Conservation (phyloP, 805 yeast species). For the Naumovozyma baii region DNA sequence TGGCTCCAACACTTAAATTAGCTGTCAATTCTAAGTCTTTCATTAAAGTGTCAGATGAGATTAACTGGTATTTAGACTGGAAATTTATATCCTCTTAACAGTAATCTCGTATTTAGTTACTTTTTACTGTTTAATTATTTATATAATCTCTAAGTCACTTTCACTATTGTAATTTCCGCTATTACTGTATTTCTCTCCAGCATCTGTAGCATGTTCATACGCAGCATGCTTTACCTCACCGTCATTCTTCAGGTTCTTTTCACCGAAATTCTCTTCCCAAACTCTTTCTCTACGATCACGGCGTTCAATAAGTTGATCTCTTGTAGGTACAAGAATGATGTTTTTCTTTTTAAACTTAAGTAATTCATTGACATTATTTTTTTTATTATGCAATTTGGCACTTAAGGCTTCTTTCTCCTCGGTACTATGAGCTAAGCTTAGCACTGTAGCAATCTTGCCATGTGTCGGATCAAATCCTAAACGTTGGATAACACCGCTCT, state of each 20-base stretch:
- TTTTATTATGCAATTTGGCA: constrained; percentile 10
- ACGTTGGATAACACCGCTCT: constrained; percentile 31
- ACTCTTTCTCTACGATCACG: constrained; percentile 22
- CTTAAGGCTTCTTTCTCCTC: constrained; percentile 6
- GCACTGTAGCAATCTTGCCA: constrained; percentile 16
- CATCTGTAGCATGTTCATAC: too few relatives aligned
- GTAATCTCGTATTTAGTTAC: neutral
- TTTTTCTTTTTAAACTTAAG: constrained; percentile 28
- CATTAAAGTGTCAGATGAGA: constrained; percentile 1
- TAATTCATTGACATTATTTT: constrained; percentile 22
- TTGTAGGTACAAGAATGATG: constrained; percentile 29
- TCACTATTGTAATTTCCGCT: constrained; percentile 12
- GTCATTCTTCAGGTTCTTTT: neutral
- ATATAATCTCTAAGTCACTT: constrained; percentile 29
- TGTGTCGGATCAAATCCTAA: constrained; percentile 48
- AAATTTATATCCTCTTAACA: constrained; percentile 2
- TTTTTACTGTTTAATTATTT: neutral
- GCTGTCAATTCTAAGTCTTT: constrained; percentile 6
- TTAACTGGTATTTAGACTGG: constrained; percentile 10
- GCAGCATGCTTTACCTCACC: too few relatives aligned
- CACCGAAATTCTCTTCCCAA: constrained; percentile 23
- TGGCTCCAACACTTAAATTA: neutral
- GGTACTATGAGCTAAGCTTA: constrained; percentile 5
- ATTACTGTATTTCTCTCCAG: too few relatives aligned
- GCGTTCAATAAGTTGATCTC: constrained; percentile 23